Evolutionary conservation across 768 basidiomycete species (phyloP).

Genomic region (Tremella mesenterica): DNA sequence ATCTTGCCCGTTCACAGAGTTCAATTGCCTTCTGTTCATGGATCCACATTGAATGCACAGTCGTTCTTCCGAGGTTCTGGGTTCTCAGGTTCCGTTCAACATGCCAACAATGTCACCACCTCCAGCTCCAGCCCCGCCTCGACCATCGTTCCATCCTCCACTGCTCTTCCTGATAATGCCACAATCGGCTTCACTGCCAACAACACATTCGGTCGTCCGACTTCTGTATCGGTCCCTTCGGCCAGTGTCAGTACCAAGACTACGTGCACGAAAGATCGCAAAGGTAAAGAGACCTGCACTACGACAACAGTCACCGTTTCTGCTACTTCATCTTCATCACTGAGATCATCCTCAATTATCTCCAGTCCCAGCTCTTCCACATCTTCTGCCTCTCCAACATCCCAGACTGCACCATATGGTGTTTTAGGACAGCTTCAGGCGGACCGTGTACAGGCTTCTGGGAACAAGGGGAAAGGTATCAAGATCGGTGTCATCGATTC

Average conservation of each 20-base stretch:
- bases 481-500: slow-evolving; percentile 56
- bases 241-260: slow-evolving; percentile 1
- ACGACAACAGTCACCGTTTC: neutral
- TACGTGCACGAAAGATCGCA: neutral
- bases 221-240: neutral
- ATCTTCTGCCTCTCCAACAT: slow-evolving; percentile 13
- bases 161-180: neutral
- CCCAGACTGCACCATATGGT: slow-evolving; percentile 15
- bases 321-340: slow-evolving; percentile 1
- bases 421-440: slow-evolving; percentile 48
- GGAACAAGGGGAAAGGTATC: slow-evolving; percentile 57
- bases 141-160: neutral
- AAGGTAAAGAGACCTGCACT: neutral
- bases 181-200: neutral
- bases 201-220: no score
- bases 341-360: no score
- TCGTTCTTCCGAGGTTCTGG: slow-evolving; percentile 4
- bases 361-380: slow-evolving; percentile 1
- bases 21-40: slow-evolving; percentile 7
- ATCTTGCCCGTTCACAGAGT: slow-evolving; percentile 51
- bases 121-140: neutral
- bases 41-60: neutral
- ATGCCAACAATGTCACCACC: neutral
- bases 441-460: slow-evolving; percentile 57
- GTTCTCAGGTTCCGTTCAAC: neutral